Base-by-base conservation (phyloP, 345 rosid species). In the Gossypium rotundifolium region DNA sequence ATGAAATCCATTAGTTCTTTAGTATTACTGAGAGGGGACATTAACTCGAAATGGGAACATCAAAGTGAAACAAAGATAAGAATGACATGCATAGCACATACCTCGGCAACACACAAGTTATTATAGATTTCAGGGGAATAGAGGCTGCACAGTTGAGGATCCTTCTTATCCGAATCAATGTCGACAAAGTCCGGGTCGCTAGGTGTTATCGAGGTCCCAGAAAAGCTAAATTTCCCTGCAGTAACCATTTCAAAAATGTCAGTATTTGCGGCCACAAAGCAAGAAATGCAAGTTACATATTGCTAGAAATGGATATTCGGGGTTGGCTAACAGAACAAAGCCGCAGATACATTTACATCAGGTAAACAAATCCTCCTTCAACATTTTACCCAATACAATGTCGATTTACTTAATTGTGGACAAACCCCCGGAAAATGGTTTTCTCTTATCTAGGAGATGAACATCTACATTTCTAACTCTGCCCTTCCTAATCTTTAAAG, bases 81-180 rank as follows among this genome's bases (percentile, higher is more conserved):
- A 33, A 61, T 27, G 51, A 54, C 23, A 38, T 57, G 27, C 10
- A 18, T n/a, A 71, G 51, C 20, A 76, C 88, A 71, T 75, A 94
- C 98, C 94, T 94, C 97, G 53, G 95, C 89, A 84, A 85, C 90
- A 64, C 85, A 88, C 81, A 90, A 80, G 83, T 85, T 89, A 63
- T 75, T 71, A 73, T 88, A 87, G 64, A 94, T 89, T 29, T 92
- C 97, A 63, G 84, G 79, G 66, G 91, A 97, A 82, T 92, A 92
- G 33, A 87, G 79, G 81, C 92, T 82, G 79, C 98, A 94, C n/a
- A 92, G 83, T 61, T 82, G 88, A 81, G 86, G 97, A 77, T 94
- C 84, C 72, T 84, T 86, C 57, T 71, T 69, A 77, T 89, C 89
- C n/a, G 80, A 79, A 80, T 94, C 98, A 68, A 94, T 90, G 82